Evolutionary conservation across 2,329 filamentous ascomycete genomes (phyloP).

Genomic region (Botryotinia narcissicola): DNA sequence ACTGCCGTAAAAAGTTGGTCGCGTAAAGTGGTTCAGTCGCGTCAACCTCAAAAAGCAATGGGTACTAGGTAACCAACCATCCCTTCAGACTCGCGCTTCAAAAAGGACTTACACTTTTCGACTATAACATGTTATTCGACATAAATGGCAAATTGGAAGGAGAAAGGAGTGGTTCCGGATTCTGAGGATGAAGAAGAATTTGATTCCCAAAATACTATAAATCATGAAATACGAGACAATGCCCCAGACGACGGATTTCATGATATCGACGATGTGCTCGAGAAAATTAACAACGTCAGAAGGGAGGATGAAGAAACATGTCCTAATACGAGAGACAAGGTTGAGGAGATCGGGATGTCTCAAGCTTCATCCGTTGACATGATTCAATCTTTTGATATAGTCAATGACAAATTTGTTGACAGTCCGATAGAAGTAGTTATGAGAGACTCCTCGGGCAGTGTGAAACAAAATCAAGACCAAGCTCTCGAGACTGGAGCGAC

Average conservation of each 20-base stretch:
- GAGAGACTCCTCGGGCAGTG: neutral
- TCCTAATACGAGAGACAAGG: neutral
- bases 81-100: neutral
- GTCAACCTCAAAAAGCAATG: slow-evolving; percentile 18
- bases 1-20: slow-evolving; percentile 13
- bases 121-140: slow-evolving; percentile 29
- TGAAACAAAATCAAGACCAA: neutral
- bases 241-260: slow-evolving; percentile 14
- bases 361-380: slow-evolving; percentile 21
- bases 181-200: slow-evolving; percentile 39
- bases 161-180: slow-evolving; percentile 39
- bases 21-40: slow-evolving; percentile 20
- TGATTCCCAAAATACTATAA: slow-evolving; percentile 28
- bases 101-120: slow-evolving; percentile 10
- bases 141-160: slow-evolving; percentile 40
- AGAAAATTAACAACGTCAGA: neutral
- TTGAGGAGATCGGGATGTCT: neutral
- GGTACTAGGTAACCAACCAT: neutral
- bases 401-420: neutral
- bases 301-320: neutral
- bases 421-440: neutral
- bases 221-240: slow-evolving; percentile 9
- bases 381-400: slow-evolving; percentile 1
- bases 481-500: neutral
- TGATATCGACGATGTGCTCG: slow-evolving; percentile 4